These are phyloP conservation scores for Didymella glomerata DNA, from an alignment of 2,329 filamentous ascomycete genomes.

Conservation along the genomic window DNA sequence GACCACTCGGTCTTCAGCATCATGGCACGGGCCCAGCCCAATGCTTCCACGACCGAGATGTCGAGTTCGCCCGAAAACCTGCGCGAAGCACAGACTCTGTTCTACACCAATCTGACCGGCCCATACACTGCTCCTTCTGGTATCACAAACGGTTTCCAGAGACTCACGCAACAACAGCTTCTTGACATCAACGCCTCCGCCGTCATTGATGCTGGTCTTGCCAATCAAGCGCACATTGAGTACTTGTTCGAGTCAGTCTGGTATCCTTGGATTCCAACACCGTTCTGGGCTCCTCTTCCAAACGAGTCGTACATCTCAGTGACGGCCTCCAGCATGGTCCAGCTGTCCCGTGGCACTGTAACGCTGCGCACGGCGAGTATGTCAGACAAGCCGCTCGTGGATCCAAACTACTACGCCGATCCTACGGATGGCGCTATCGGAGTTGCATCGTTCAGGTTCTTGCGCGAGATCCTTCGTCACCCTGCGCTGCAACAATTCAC, in stretches of 20 bases:
- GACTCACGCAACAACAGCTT: constrained; percentile 27
- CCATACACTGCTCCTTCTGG: constrained; percentile 45
- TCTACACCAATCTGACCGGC: constrained; percentile 40
- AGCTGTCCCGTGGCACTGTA: constrained; percentile 50
- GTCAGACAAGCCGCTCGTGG: constrained; percentile 44
- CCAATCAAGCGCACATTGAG: constrained; percentile 43
- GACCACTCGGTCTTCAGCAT: constrained; percentile 41
- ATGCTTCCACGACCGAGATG: constrained; percentile 36
- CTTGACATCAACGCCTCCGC: constrained; percentile 32
- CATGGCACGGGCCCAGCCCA: constrained; percentile 36
- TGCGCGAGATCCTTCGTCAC: constrained; percentile 39
- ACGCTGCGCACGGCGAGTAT: constrained; percentile 43
- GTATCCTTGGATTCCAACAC: constrained; percentile 39
- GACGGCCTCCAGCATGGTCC: constrained; percentile 37
- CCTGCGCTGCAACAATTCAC: constrained; percentile 29
- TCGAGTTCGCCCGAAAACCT: constrained; percentile 34
- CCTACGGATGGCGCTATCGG: constrained; percentile 45
- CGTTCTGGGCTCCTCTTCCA: constrained; percentile 41
- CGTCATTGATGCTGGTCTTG: constrained; percentile 27
- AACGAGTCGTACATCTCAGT: constrained; percentile 49
- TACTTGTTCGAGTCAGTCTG: constrained; percentile 37
- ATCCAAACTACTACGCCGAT: constrained; percentile 49
- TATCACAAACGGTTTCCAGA: constrained; percentile 45
- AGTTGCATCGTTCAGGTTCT: constrained; percentile 45
- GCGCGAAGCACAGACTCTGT: constrained; percentile 37